Evolutionary conservation across 2,329 filamentous ascomycete species (phyloP).

Genomic region (Venturia pyrina): DNA sequence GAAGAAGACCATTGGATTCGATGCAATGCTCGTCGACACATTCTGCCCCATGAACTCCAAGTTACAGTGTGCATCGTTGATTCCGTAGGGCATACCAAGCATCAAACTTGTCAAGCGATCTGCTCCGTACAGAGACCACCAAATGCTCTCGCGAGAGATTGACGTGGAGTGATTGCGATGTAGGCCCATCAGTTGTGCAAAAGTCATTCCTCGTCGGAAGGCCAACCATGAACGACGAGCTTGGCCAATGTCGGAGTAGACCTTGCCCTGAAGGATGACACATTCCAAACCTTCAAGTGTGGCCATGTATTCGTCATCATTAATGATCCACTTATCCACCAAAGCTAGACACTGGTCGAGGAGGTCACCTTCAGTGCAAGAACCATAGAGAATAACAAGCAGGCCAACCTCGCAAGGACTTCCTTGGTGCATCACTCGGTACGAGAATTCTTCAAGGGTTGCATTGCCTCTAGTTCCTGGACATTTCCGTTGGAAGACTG

Average conservation of each 20-base stretch:
- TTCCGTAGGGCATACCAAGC: constrained; percentile 42
- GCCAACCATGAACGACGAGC: constrained; percentile 46
- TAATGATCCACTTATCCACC: constrained; percentile 38
- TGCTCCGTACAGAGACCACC: constrained; percentile 30
- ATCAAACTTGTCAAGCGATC: constrained; percentile 44
- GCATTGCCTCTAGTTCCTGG: constrained; percentile 31
- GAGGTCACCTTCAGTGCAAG: constrained; percentile 30
- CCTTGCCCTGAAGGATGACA: constrained; percentile 40
- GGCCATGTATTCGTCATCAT: constrained; percentile 38
- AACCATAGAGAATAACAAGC: constrained; percentile 29
- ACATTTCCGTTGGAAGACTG: constrained; percentile 31
- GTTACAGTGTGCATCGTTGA: constrained; percentile 30
- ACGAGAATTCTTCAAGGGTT: constrained; percentile 32
- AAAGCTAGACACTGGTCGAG: constrained; percentile 36
- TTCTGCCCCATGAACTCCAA: constrained; percentile 14
- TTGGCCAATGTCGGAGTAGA: constrained; percentile 45
- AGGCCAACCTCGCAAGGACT: constrained; percentile 29
- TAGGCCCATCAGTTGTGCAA: constrained; percentile 40
- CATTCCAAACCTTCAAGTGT: constrained; percentile 45
- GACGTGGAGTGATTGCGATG: constrained; percentile 27
- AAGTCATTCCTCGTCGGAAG: constrained; percentile 41
- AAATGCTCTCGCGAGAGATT: constrained; percentile 27
- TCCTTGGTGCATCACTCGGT: constrained; percentile 33
- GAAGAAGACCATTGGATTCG: constrained; percentile 19
- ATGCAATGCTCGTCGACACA: neutral